These are phyloP conservation scores for Pharus latifolius DNA, from an alignment of 176 grass and related monocot species.

Conservation along the genomic window DNA sequence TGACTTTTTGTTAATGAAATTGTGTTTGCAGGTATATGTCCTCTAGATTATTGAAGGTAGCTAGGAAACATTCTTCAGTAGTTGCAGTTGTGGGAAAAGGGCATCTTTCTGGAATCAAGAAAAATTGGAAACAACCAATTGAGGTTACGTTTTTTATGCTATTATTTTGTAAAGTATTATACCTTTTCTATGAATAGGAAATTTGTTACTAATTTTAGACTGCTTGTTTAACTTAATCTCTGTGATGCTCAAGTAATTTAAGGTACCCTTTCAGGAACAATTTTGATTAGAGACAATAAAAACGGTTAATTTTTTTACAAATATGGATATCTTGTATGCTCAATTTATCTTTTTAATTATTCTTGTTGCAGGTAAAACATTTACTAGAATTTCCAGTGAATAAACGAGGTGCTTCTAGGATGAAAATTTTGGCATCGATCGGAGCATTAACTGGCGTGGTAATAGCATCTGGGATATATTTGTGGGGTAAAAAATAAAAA, in stretches of 20 bases:
- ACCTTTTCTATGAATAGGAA: not conserved
- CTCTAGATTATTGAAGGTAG: slow-evolving; percentile 49
- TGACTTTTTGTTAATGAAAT: not conserved
- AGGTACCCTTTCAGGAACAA: not conserved
- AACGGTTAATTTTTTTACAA: not conserved
- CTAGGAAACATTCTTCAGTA: slow-evolving; percentile 75
- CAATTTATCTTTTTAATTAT: not conserved
- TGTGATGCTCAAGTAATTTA: not conserved
- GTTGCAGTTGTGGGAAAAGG: slow-evolving; percentile 93
- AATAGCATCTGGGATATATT: slow-evolving; percentile 55
- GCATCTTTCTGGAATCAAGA: slow-evolving; percentile 90
- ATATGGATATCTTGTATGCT: not conserved
- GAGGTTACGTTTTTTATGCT: slow-evolving; percentile 30
- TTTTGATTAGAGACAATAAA: no score
- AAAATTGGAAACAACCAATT: slow-evolving; percentile 73
- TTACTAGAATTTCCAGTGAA: slow-evolving; percentile 54
- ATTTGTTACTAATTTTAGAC: not conserved
- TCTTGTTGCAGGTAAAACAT: slow-evolving; percentile 31
- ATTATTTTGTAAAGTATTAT: not conserved
- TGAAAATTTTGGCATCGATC: slow-evolving; percentile 59
- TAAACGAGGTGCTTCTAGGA: slow-evolving; percentile 42
- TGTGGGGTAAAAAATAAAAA: slow-evolving; percentile 67
- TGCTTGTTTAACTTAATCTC: not conserved
- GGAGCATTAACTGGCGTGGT: slow-evolving; percentile 36
- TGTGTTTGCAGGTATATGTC: slow-evolving; percentile 81